Base-by-base conservation (phyloP, 306 rosid genomes). In the Trifolium repens region DNA sequence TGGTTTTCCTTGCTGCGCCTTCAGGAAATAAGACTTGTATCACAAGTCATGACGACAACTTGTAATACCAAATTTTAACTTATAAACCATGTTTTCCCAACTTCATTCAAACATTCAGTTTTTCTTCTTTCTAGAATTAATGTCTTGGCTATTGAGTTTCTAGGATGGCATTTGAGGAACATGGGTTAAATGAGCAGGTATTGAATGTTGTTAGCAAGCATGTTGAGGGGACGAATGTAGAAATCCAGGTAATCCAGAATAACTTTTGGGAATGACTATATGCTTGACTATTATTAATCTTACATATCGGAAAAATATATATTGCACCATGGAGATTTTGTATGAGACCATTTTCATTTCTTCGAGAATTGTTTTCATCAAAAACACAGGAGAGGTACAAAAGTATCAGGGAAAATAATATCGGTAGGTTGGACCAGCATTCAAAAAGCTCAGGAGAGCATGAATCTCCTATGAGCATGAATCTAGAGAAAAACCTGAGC, bases 151-250 rank as follows among this genome's bases (percentile, higher is more conserved):
- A 57, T 81, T 80, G 64, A 68, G 57, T 88, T 80, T 83, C 71
- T 87, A 94, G 98, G 91, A 86, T 83, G 86, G 88, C 93, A 76
- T 79, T 90, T 80, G 87, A 84, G 83, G 96, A 94, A 83, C 86
- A 94, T 84, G 98, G 97, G 65, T 14, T 81, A 72, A 87, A 82
- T 32, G 91, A 91, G 77, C 94, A 94, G 78, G 92, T 90, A 16
- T 67, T 86, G 77, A 80, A 89, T 58, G 53, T 66, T 80, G 89
- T 94, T 73, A 87, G 91, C 80, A 87, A 90, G 82, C 86, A 81
- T 80, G 90, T 94, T 80, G 96, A 93, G 64, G 91, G 88, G 27
- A 85, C 89, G 71, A 74, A 63, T 79, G 77, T 47, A 69, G 97
- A 94, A 85, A 87, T 90, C 63, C 86, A 88, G 98, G 98, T 94